A percentile compares a stretch with the other conserved stretches of the same genome.
Conservation (phyloP, 306 rosid genomes). For the Vigna radiata region DNA sequence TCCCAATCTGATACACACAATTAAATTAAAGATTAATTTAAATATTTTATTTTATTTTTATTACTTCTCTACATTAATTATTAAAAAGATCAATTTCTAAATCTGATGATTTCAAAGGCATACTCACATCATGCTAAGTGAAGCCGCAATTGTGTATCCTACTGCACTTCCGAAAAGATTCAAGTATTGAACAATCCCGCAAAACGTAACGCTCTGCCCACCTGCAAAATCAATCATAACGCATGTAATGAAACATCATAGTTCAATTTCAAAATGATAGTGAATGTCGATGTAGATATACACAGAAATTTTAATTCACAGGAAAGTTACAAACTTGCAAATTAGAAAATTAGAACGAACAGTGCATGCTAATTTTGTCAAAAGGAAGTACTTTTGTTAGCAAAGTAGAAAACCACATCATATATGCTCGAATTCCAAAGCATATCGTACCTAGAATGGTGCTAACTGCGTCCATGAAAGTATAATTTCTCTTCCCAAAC, state of each 20-base stretch:
- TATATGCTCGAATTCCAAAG: neutral
- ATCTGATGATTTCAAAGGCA: conserved; percentile 8
- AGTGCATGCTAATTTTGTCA: neutral
- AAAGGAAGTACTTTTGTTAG: neutral
- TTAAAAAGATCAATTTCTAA: conserved; percentile 28
- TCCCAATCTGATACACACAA: neutral
- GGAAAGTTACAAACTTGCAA: neutral
- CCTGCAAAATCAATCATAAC: conserved; percentile 50
- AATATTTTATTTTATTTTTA: neutral
- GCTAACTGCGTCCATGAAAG: conserved; percentile 59
- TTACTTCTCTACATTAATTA: neutral
- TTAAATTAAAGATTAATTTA: conserved; percentile 1
- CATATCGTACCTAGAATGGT: conserved; percentile 55
- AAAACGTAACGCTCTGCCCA: conserved; percentile 45
- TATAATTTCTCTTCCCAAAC: conserved; percentile 58
- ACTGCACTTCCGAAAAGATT: conserved; percentile 59
- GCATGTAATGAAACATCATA: conserved; percentile 22
- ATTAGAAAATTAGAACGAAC: neutral
- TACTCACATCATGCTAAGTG: conserved; percentile 72
- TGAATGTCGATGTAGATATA: conserved; percentile 3
- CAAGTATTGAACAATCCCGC: conserved; percentile 61
- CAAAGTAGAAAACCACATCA: conserved; percentile 1
- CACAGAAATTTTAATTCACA: neutral
- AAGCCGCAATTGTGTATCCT: conserved; percentile 69
- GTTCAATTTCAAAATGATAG: conserved; percentile 8